A percentile compares a stretch with the other conserved stretches of the same genome.
Conservation (phyloP, 2,329 filamentous ascomycete species). For the Tolypocladium ophioglossoides region DNA sequence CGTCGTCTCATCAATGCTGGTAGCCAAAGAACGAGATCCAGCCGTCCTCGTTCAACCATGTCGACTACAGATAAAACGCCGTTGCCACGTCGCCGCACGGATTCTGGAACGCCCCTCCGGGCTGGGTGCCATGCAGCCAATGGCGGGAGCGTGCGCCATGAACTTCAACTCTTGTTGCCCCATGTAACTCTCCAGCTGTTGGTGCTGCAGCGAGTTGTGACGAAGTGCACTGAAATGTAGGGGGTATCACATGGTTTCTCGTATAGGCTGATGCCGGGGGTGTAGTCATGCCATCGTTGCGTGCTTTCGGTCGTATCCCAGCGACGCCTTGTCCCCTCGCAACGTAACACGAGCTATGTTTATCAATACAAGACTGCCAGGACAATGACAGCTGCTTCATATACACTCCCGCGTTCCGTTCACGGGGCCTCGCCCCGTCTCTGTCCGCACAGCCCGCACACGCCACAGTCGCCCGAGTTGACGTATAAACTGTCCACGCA, state of each 20-base stretch:
- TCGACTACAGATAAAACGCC: no score
- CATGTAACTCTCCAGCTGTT: background rate
- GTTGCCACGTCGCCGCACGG: no score
- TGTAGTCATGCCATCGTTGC: background rate
- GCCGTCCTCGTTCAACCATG: no score
- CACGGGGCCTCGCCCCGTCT: slow-evolving; percentile 12
- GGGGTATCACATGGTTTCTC: background rate
- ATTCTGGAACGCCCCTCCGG: no score
- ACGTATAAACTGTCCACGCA: slow-evolving; percentile 51
- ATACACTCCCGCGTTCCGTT: background rate
- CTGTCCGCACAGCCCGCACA: slow-evolving; percentile 60
- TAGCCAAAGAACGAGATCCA: no score
- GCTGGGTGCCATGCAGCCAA: no score
- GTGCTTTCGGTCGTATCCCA: background rate
- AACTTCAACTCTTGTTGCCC: no score
- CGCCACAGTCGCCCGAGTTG: slow-evolving; percentile 58
- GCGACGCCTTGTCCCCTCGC: background rate
- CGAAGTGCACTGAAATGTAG: background rate
- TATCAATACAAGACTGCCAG: background rate
- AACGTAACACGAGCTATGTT: background rate
- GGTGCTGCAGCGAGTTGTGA: background rate
- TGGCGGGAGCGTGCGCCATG: no score
- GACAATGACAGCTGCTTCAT: background rate
- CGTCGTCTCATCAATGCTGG: no score
- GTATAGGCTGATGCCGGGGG: background rate